These are phyloP conservation scores for Nannizzia gypsea DNA, from an alignment of 2,329 filamentous ascomycete species.

Conservation along the genomic window DNA sequence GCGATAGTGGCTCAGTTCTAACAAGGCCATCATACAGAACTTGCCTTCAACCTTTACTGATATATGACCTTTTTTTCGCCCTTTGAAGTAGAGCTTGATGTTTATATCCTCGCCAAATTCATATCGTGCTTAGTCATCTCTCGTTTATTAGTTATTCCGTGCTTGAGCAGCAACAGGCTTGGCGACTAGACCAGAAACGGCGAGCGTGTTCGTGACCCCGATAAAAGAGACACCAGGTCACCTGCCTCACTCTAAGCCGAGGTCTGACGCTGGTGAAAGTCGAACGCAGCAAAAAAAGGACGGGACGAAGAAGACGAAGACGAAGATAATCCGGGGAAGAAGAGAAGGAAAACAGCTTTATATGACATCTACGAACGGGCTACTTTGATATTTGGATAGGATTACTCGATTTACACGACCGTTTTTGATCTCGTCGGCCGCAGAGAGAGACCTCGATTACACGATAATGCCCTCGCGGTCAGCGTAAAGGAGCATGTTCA, in stretches of 20 bases:
- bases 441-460: not conserved
- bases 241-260: not conserved
- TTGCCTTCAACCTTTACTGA: not conserved
- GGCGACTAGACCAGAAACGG: not conserved
- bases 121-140: not conserved
- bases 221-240: not conserved
- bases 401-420: not conserved
- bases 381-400: not conserved
- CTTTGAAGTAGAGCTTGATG: not conserved
- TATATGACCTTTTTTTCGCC: not conserved
- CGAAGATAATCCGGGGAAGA: not conserved
- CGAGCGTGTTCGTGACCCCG: not conserved
- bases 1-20: not conserved
- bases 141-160: not conserved
- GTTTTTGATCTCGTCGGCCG: not conserved
- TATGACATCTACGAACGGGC: too few species aligned
- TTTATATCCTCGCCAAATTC: not conserved
- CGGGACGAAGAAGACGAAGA: too few species aligned
- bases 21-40: not conserved
- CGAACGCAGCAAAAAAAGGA: not conserved
- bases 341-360: too few species aligned
- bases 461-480: not conserved
- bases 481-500: slow-evolving; percentile 42
- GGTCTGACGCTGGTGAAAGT: not conserved
- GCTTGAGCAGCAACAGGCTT: not conserved